Percentiles rank a stretch among this genome's conserved stretches.
Conservation (phyloP, 768 basidiomycete species). For the Termitomyces sp. region DNA sequence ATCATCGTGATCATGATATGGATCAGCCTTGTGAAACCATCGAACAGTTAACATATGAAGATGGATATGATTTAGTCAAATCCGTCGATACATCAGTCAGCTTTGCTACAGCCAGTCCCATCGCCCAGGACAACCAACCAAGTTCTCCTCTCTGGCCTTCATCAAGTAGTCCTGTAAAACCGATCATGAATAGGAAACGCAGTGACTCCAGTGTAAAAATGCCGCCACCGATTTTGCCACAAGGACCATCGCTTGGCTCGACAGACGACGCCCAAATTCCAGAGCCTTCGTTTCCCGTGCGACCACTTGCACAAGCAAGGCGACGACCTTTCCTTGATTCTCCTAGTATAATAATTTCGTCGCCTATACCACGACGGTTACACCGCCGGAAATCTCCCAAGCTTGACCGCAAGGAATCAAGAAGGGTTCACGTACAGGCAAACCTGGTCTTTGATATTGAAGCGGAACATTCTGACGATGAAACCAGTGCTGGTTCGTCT, state of each 20-base stretch:
- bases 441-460: conserved; percentile 57
- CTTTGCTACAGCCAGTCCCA: conserved; percentile 11
- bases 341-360: conserved; percentile 18
- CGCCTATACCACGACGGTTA: conserved; percentile 32
- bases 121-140: background rate
- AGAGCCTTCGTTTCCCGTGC: conserved; percentile 25
- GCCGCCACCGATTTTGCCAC: conserved; percentile 23
- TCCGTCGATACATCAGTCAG: conserved; percentile 9
- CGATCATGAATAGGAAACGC: background rate
- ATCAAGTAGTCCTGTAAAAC: conserved; percentile 12
- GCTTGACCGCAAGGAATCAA: conserved; percentile 12
- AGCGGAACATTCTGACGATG: conserved; percentile 78
- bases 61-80: conserved; percentile 21
- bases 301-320: conserved; percentile 12
- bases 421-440: conserved; percentile 4
- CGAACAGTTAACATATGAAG: background rate
- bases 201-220: conserved; percentile 12
- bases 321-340: conserved; percentile 21
- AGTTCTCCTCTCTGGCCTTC: conserved; percentile 8
- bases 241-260: conserved; percentile 9
- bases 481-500: conserved; percentile 59
- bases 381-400: conserved; percentile 28
- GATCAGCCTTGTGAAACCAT: conserved; percentile 21
- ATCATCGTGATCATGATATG: background rate
- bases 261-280: conserved; percentile 10